Percentiles rank a stretch among this genome's conserved stretches.
Conservation (phyloP, 257 asterid genomes). For the Cruciata laevipes region DNA sequence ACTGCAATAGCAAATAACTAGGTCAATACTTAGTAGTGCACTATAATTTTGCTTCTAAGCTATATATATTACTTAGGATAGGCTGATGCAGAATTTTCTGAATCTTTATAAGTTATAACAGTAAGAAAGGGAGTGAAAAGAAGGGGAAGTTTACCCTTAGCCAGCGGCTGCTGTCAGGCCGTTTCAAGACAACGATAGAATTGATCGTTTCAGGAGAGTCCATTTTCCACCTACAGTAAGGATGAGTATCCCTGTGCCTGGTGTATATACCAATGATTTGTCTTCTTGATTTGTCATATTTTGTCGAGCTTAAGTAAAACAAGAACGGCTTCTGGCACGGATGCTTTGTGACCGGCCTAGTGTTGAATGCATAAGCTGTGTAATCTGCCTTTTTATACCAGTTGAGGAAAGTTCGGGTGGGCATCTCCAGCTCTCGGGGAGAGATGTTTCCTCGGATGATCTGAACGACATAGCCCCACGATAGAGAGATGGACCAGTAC, state of each 20-base stretch:
- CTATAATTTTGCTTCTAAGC: background rate
- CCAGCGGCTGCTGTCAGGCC: constrained; percentile 58
- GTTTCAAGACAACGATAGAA: constrained; percentile 57
- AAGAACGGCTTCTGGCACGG: constrained; percentile 83
- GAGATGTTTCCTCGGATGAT: constrained; percentile 58
- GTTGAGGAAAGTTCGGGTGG: constrained; percentile 69
- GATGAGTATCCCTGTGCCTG: constrained; percentile 40
- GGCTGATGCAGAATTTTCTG: background rate
- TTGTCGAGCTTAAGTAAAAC: constrained; percentile 49
- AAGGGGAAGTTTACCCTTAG: constrained; percentile 30
- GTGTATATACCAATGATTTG: constrained; percentile 59
- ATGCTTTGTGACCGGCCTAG: constrained; percentile 72
- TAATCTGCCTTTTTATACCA: constrained; percentile 75
- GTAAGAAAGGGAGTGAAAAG: background rate
- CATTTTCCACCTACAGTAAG: constrained; percentile 58
- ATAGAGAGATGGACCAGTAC: constrained; percentile 65
- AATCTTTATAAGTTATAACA: no score
- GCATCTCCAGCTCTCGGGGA: constrained; percentile 78
- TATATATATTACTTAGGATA: background rate
- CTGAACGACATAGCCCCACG: constrained; percentile 84
- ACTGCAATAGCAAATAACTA: constrained; percentile 21
- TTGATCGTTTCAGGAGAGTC: constrained; percentile 45
- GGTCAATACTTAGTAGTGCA: background rate
- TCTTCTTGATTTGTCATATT: constrained; percentile 40
- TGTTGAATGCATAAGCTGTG: constrained; percentile 82